phyloP scores from a whole-genome alignment of 2,329 filamentous ascomycete species.

The Aspergillus sp. region DNA sequence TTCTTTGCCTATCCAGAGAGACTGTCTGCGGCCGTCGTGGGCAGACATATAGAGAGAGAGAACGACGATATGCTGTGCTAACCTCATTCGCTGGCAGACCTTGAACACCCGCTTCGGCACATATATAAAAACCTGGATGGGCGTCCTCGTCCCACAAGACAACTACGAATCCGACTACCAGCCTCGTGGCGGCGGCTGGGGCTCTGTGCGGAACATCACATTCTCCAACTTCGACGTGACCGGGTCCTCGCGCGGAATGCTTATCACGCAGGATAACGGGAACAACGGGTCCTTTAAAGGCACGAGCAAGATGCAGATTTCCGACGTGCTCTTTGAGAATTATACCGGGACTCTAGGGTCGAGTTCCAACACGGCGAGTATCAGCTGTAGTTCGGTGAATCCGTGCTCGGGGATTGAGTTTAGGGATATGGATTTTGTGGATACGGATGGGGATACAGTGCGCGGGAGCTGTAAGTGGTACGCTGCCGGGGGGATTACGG shows the following conservation, averaged over 20 bases:
- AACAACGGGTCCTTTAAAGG: constrained; percentile 55
- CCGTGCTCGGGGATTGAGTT: not conserved
- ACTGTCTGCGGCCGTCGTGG: no score
- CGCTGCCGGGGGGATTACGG: not conserved
- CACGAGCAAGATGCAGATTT: constrained; percentile 56
- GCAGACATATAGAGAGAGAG: no score
- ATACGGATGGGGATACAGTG: not conserved
- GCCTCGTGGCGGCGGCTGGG: constrained; percentile 60
- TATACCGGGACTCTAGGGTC: constrained; percentile 49
- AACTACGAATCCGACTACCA: constrained; percentile 55
- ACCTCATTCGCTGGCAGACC: not conserved
- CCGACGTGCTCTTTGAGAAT: constrained; percentile 56
- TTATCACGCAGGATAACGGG: constrained; percentile 55
- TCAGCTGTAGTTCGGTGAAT: not conserved
- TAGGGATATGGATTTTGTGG: not conserved
- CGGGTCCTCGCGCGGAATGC: constrained; percentile 50
- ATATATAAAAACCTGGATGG: constrained; percentile 64
- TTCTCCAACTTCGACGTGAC: constrained; percentile 58
- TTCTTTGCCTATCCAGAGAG: no score
- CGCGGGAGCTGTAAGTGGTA: not conserved
- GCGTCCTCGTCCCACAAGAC: constrained; percentile 51
- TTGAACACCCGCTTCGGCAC: constrained; percentile 54
- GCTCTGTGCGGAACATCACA: constrained; percentile 55
- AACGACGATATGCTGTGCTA: no score
- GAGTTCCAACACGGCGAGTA: not conserved